Evolutionary conservation across 495 filamentous ascomycete species (phyloP), one percentile per base, ranked within the genome.

Genomic region (Penicillium arizonense): DNA sequence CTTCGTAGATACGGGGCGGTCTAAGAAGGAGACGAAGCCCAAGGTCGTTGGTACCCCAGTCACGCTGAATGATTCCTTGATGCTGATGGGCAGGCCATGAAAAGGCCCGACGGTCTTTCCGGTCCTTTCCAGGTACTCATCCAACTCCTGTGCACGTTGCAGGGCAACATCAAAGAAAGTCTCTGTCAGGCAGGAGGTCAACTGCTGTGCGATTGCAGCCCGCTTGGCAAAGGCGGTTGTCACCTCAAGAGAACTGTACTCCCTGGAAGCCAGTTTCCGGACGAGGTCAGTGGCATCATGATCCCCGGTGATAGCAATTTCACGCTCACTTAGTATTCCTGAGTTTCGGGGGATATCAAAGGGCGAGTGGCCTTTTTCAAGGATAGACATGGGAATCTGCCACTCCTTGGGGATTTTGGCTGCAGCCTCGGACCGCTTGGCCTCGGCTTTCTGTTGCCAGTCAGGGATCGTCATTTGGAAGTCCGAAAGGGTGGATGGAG

Each of bases 1-100:
- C 5, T 60, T 46, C 3, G 18, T 49, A 7, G 55, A 48, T 3
- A 76, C 74, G 32, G 53, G 75, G 58, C 55, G 82, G 77, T 64
- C 83, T 69, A 64, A 77, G 75, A 61, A 87, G 72, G 36, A 77
- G 3, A 62, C 46, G 11, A 61, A 65, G 1, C 69, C 71, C 2
- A 72, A 47, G 1, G 62, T 61, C 0, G 64, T 52, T 2, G 56
- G 56, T 7, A 80, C 60, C 0, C 75, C 82, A 43, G 75, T 66
- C 46, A 89, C 72, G 16, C 72, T 73, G 36, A 85, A 72, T 20
- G 79, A 77, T 52, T 88, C 86, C 64, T 89, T 89, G 33, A 87
- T 67, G 50, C 76, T 82, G 41, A 86, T 78, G 0, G 84, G 83
- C 5, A 87, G 49, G 23, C 84, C 84, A 49, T 87, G 84, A 0